phyloP scores from a whole-genome alignment of 805 yeast species.

The Kluyveromyces wickerhamii region DNA sequence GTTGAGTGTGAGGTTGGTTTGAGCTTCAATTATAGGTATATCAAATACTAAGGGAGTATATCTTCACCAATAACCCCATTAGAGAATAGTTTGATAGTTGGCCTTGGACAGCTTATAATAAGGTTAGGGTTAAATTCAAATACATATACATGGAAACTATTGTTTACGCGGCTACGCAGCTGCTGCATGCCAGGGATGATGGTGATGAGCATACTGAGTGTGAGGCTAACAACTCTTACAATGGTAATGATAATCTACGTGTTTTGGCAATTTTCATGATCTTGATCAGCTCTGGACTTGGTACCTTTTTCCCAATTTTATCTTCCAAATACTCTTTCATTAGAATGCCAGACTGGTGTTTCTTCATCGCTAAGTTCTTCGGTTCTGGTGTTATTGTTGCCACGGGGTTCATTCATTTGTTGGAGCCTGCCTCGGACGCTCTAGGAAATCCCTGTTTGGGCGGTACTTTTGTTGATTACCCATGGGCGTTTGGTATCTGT shows the following conservation, averaged over 20 bases:
- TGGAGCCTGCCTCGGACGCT: constrained; percentile 60
- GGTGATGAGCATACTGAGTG: constrained; percentile 29
- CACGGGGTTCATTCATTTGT: constrained; percentile 69
- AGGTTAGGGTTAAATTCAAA: not conserved
- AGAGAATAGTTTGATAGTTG: too few species aligned
- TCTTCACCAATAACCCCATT: too few species aligned
- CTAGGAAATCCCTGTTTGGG: constrained; percentile 54
- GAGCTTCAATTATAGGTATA: too few species aligned
- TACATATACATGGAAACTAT: not conserved
- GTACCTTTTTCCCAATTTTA: constrained; percentile 54
- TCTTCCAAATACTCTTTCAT: constrained; percentile 53
- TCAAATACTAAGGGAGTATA: too few species aligned
- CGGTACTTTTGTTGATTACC: constrained; percentile 44
- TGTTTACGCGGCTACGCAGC: not conserved
- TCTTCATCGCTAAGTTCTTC: constrained; percentile 63
- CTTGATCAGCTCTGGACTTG: constrained; percentile 47
- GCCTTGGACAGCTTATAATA: too few species aligned
- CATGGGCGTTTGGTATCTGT: constrained; percentile 52
- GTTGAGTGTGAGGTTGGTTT: too few species aligned
- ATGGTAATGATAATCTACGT: constrained; percentile 37
- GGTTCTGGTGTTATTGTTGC: constrained; percentile 83
- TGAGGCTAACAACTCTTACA: constrained; percentile 35
- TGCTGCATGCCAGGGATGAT: constrained; percentile 14
- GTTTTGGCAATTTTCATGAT: constrained; percentile 59
- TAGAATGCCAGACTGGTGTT: constrained; percentile 52